Percentiles rank a stretch among this genome's conserved stretches.
Conservation (phyloP, 2,329 filamentous ascomycete species). For the Dichotomopilus funicola region DNA sequence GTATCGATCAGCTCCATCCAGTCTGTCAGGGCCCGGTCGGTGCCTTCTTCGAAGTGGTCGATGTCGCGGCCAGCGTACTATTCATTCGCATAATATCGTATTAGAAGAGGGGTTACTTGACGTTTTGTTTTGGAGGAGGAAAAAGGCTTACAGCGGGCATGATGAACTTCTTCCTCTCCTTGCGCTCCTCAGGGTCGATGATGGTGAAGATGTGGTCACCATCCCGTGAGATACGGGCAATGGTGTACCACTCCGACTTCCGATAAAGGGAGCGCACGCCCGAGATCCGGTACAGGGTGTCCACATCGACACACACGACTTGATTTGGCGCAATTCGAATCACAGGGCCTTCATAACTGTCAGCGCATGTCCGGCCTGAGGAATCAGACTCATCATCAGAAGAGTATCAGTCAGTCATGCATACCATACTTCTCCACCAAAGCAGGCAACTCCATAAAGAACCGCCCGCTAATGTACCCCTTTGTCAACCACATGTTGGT, state of each 20-base stretch:
- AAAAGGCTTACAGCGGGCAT: constrained; percentile 10
- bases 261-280: constrained; percentile 11
- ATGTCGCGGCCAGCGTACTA: constrained; percentile 11
- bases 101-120: not conserved
- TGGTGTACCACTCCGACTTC: constrained; percentile 18
- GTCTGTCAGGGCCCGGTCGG: constrained; percentile 33
- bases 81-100: not conserved
- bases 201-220: constrained; percentile 12
- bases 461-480: not conserved
- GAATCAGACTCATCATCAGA: not conserved
- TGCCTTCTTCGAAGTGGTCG: constrained; percentile 31
- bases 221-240: constrained; percentile 4
- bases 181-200: constrained; percentile 10
- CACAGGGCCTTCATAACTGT: constrained; percentile 10
- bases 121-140: not conserved
- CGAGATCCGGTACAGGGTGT: constrained; percentile 13
- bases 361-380: not conserved
- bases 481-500: constrained; percentile 15
- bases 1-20: constrained; percentile 41
- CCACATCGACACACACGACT: constrained; percentile 14
- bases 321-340: constrained; percentile 17
- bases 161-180: constrained; percentile 13
- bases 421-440: not conserved
- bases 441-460: constrained; percentile 5
- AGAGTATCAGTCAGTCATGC: too few species aligned